phyloP scores from a whole-genome alignment of 257 asterid species.

The Anisodus tanguticus region DNA sequence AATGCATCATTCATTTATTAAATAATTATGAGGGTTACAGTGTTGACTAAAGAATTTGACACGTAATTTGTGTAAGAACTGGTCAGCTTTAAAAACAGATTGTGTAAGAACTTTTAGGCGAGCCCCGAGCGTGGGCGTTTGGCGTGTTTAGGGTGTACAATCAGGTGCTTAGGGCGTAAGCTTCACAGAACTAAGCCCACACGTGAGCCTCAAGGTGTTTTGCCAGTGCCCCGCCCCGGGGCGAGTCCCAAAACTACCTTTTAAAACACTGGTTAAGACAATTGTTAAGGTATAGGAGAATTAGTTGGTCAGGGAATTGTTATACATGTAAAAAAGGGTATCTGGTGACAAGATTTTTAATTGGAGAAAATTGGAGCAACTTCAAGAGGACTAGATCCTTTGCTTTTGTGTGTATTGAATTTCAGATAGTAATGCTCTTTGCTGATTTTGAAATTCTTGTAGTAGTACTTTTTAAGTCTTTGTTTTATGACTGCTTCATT shows the following conservation, averaged over 20 bases:
- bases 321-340: background rate
- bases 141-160: too few species aligned
- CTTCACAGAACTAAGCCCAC: too few species aligned
- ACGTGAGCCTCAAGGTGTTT: too few species aligned
- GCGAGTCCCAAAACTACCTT: background rate
- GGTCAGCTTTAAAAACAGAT: too few species aligned
- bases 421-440: background rate
- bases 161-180: too few species aligned
- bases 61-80: too few species aligned
- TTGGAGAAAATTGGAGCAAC: background rate
- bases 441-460: background rate
- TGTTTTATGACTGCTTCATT: background rate
- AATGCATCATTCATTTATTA: too few species aligned
- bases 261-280: background rate
- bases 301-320: background rate
- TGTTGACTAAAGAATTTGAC: too few species aligned
- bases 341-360: background rate
- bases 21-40: too few species aligned
- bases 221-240: too few species aligned
- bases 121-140: too few species aligned
- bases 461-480: background rate
- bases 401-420: background rate
- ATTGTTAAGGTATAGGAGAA: background rate
- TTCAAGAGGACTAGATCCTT: background rate
- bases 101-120: too few species aligned